Conservation (phyloP, 2,329 filamentous ascomycete species). For the Paraconiothyrium brasiliense region DNA sequence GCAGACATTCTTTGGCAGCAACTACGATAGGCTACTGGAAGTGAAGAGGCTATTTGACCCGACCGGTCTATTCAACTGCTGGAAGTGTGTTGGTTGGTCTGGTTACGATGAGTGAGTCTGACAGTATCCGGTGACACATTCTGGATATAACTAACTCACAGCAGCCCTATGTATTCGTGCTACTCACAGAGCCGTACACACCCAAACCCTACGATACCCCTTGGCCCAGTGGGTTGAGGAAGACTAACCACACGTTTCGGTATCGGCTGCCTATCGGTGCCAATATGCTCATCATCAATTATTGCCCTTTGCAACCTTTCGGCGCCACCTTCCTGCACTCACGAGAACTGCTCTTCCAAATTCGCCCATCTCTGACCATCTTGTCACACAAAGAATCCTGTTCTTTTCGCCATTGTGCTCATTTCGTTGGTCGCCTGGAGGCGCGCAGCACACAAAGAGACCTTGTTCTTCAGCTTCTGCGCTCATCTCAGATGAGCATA, state of each 20-base stretch:
- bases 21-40: slow-evolving; percentile 37
- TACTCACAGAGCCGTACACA: slow-evolving; percentile 34
- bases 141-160: slow-evolving; percentile 1
- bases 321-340: not conserved
- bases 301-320: not conserved
- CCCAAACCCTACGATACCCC: slow-evolving; percentile 34
- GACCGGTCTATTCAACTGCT: slow-evolving; percentile 46
- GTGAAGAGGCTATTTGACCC: slow-evolving; percentile 46
- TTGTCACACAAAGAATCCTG: not conserved
- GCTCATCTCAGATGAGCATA: not conserved
- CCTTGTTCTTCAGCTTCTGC: not conserved
- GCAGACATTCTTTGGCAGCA: slow-evolving; percentile 46
- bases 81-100: slow-evolving; percentile 50
- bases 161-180: slow-evolving; percentile 42
- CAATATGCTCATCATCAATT: not conserved
- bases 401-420: not conserved
- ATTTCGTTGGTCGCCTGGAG: not conserved
- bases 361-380: not conserved
- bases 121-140: not conserved
- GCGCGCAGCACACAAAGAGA: not conserved
- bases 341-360: not conserved
- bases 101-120: slow-evolving; percentile 45
- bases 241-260: not conserved
- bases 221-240: slow-evolving; percentile 27
- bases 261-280: not conserved